Conservation (phyloP, 768 basidiomycete genomes). For the Boletus sensibilis region DNA sequence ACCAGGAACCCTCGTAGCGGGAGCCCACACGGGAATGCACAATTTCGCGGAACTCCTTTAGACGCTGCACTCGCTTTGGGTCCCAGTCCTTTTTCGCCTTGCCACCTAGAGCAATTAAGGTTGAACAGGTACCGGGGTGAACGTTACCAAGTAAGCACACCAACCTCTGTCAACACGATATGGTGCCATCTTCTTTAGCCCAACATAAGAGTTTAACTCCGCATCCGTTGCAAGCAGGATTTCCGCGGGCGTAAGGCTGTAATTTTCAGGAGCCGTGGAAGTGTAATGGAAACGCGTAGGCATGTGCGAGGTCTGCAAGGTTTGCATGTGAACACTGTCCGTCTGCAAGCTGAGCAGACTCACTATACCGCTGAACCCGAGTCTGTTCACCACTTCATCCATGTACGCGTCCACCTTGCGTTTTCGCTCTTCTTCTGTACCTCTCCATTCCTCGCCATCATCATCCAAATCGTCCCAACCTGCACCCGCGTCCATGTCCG, state of each 20-base stretch:
- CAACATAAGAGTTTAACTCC: conserved; percentile 90
- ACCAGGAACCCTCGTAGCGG: conserved; percentile 21
- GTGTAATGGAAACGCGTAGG: conserved; percentile 93
- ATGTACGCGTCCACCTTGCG: conserved; percentile 81
- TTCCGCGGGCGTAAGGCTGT: conserved; percentile 76
- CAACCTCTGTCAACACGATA: conserved; percentile 60
- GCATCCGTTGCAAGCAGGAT: conserved; percentile 89
- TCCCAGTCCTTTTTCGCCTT: conserved; percentile 52
- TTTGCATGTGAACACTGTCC: neutral
- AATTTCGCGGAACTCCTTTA: conserved; percentile 70
- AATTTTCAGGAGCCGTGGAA: conserved; percentile 59
- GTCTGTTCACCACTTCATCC: conserved; percentile 76
- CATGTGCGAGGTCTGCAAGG: conserved; percentile 73
- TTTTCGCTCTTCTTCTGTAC: conserved; percentile 90
- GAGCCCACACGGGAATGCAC: conserved; percentile 44
- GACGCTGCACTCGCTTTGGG: conserved; percentile 55
- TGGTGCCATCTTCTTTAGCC: conserved; percentile 88
- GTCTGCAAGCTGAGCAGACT: conserved; percentile 27
- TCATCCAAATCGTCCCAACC: conserved; percentile 26
- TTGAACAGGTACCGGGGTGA: neutral
- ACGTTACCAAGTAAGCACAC: conserved; percentile 8
- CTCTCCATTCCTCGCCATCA: conserved; percentile 74
- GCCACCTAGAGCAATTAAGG: conserved; percentile 10
- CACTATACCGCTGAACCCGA: conserved; percentile 97
- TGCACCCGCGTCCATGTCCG: conserved; percentile 54